Evolutionary conservation across 108 stramenopile genomes (phyloP).

Genomic region (Mediolabrus comicus): DNA sequence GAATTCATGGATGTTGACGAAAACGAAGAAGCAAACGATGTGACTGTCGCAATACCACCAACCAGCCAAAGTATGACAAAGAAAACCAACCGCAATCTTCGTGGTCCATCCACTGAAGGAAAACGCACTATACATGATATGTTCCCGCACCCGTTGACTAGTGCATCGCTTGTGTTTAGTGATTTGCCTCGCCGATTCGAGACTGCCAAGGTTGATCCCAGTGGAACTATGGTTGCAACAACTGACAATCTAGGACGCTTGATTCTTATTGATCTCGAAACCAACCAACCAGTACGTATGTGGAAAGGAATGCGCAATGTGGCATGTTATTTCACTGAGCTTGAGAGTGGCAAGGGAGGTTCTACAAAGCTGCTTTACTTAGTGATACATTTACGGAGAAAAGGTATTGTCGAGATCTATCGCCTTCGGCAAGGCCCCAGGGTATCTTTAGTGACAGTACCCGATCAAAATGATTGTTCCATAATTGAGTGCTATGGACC

Average conservation of each 20-base stretch:
- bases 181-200: conserved; percentile 75
- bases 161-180: conserved; percentile 46
- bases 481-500: conserved; percentile 35
- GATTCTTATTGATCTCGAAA: conserved; percentile 67
- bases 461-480: conserved; percentile 40
- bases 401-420: conserved; percentile 73
- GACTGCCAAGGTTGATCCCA: conserved; percentile 65
- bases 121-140: conserved; percentile 13
- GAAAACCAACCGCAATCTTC: neutral
- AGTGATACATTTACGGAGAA: conserved; percentile 71
- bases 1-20: conserved; percentile 40
- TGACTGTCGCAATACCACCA: neutral
- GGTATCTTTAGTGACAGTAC: conserved; percentile 47
- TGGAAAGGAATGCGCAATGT: conserved; percentile 87
- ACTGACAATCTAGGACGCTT: conserved; percentile 79
- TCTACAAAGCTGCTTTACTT: conserved; percentile 45
- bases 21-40: neutral
- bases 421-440: conserved; percentile 60
- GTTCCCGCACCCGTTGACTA: conserved; percentile 33
- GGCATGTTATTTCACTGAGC: conserved; percentile 62
- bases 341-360: conserved; percentile 5
- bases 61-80: neutral
- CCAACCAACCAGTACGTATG: conserved; percentile 77
- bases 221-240: conserved; percentile 62
- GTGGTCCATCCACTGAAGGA: neutral